Evolutionary conservation across 805 yeast species (phyloP).

Genomic region (Cyberlindnera bimundalis): DNA sequence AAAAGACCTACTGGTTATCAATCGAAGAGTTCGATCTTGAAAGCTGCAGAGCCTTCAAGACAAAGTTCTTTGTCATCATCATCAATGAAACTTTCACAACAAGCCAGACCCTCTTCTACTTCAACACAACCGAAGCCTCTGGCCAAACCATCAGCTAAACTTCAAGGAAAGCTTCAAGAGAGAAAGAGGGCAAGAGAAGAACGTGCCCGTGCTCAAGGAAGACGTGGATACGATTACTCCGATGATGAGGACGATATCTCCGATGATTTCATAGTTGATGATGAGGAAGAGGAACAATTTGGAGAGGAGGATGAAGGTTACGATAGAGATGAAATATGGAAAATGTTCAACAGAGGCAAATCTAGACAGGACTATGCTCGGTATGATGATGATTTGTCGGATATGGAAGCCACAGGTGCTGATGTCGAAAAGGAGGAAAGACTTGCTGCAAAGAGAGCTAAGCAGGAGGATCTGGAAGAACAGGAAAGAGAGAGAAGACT

Average conservation of each 20-base stretch:
- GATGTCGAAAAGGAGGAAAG: slow-evolving; percentile 85
- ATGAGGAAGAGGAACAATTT: slow-evolving; percentile 25
- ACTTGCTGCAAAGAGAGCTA: slow-evolving; percentile 62
- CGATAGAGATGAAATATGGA: slow-evolving; percentile 87
- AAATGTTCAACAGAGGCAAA: slow-evolving; percentile 67
- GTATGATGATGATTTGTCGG: slow-evolving; percentile 47
- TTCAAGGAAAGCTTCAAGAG: slow-evolving; percentile 44
- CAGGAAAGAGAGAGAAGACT: slow-evolving; percentile 52
- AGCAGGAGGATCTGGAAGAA: slow-evolving; percentile 73
- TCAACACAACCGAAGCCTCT: slow-evolving; percentile 26
- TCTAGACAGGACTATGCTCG: slow-evolving; percentile 43
- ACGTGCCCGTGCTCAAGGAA: slow-evolving; percentile 9
- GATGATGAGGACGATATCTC: slow-evolving; percentile 30
- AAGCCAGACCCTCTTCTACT: too few relatives aligned
- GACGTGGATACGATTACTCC: slow-evolving; percentile 41
- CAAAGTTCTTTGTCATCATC: not conserved
- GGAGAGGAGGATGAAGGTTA: slow-evolving; percentile 41
- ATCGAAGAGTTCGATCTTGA: slow-evolving; percentile 10
- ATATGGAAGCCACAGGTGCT: slow-evolving; percentile 94
- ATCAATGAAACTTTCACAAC: not conserved
- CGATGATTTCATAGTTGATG: slow-evolving; percentile 59
- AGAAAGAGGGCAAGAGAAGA: slow-evolving; percentile 28
- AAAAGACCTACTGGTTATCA: slow-evolving; percentile 8
- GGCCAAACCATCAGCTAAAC: slow-evolving; percentile 55
- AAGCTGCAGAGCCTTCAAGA: slow-evolving; percentile 7